These are phyloP conservation scores for Cyphellophora attinorum DNA, from an alignment of 2,329 filamentous ascomycete species.

Conservation along the genomic window DNA sequence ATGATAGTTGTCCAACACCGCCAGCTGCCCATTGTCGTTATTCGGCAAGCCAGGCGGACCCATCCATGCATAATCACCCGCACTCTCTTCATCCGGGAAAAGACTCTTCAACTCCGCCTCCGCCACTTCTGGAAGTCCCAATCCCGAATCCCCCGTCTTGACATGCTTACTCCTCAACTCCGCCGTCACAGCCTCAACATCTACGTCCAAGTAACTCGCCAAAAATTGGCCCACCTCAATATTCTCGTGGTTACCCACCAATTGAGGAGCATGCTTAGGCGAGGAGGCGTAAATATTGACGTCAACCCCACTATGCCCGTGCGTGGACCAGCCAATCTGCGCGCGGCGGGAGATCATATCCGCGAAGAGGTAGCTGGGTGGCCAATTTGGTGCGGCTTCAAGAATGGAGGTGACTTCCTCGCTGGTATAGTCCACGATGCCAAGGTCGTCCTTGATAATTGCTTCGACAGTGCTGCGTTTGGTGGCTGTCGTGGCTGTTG, in stretches of 20 bases:
- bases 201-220: slow-evolving; percentile 65
- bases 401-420: slow-evolving; percentile 62
- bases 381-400: slow-evolving; percentile 43
- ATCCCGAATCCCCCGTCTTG: slow-evolving; percentile 9
- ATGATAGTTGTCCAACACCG: slow-evolving; percentile 31
- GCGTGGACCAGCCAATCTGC: slow-evolving; percentile 87
- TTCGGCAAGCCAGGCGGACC: slow-evolving; percentile 28
- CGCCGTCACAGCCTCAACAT: slow-evolving; percentile 67
- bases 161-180: slow-evolving; percentile 47
- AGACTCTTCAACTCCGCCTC: not conserved
- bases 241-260: slow-evolving; percentile 88
- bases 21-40: slow-evolving; percentile 19
- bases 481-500: slow-evolving; percentile 10
- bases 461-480: slow-evolving; percentile 22
- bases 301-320: slow-evolving; percentile 87
- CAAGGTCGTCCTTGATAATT: slow-evolving; percentile 61
- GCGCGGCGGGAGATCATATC: slow-evolving; percentile 84
- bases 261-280: slow-evolving; percentile 47
- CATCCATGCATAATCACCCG: slow-evolving; percentile 27
- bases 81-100: slow-evolving; percentile 7
- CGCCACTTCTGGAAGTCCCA: slow-evolving; percentile 1
- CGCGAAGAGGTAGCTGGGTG: slow-evolving; percentile 56
- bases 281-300: slow-evolving; percentile 92
- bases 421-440: slow-evolving; percentile 63
- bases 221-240: slow-evolving; percentile 82